Evolutionary conservation across 805 yeast species (phyloP), one percentile per base, ranked within the genome.

Genomic region (Candida caryicola): DNA sequence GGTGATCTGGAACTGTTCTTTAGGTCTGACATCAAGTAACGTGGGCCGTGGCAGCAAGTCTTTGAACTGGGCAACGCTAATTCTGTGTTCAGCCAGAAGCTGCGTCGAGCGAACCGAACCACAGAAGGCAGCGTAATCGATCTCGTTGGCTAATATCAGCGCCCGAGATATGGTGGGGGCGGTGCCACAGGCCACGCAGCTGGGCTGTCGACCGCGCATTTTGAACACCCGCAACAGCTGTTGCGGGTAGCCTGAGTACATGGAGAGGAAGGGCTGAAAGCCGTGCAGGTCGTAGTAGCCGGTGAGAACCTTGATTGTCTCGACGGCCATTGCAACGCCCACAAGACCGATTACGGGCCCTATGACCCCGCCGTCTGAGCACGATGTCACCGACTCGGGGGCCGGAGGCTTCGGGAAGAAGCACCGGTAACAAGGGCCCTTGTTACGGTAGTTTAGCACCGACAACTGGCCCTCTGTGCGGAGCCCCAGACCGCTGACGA

Each of bases 281-380:
- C 64, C 71, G 0, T 71, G 74, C 1, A 39, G 27, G 4, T 51
- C 48, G 49, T 86, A 85, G 26, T 62, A 66, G 0, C 74, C 81
- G 2, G 82, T 69, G 2, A 87, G 52, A 5, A 91, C 68, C 55
- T 91, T 90, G 17, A 95, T 72, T 0, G 95, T 73, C 52, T 93
- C 99, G 15, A 84, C 62, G 0, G 96, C 95, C 85, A 93, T 91
- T 71, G 85, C 72, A 0, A 80, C 70, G 7, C 99, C 99, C 55
- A 91, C 78, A 1, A 88, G 51, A 0, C 99, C 99, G 39, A 93
- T 95, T n/a, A 90, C 93, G 0, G 98, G 95, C 0, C 99, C 99
- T 17, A 93, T 60, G 0, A 91, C 95, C 4, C 97, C 97, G 2
- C 95, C 95, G 60, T 89, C 98, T 10, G 85, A 77, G 52, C 99